Percentiles rank a stretch among this genome's conserved stretches.
These are phyloP conservation scores for Chaetomiaceae sp. DNA, from an alignment of 2,329 filamentous ascomycete genomes.

Conservation along the genomic window DNA sequence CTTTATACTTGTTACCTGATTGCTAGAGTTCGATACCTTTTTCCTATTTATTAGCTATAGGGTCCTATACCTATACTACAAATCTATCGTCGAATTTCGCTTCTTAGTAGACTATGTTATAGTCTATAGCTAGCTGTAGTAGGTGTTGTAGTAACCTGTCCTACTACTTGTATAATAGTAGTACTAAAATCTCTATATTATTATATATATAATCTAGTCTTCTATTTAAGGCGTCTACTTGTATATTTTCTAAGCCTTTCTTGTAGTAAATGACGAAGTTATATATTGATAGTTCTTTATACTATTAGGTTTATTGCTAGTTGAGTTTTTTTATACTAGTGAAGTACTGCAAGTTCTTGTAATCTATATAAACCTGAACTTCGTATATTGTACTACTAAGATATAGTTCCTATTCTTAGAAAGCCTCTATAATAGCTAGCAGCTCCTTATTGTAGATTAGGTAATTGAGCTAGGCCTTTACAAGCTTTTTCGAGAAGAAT, in stretches of 20 bases:
- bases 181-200: not conserved
- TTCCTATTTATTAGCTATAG: no score
- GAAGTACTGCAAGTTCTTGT: conserved; percentile 30
- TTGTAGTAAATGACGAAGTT: not conserved
- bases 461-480: conserved; percentile 24
- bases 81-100: no score
- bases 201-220: not conserved
- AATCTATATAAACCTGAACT: conserved; percentile 9
- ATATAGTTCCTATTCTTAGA: conserved; percentile 25
- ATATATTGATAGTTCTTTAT: not conserved
- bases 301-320: conserved; percentile 20
- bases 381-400: not conserved
- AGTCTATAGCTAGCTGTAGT: no score
- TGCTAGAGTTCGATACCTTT: no score
- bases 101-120: no score
- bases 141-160: not conserved
- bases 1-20: no score
- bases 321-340: conserved; percentile 27
- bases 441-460: conserved; percentile 28
- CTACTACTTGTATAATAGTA: not conserved
- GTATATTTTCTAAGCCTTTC: conserved; percentile 8
- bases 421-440: conserved; percentile 23
- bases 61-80: no score
- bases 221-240: conserved; percentile 20
- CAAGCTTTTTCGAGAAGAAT: conserved; percentile 20